Evolutionary conservation across 1,139 yeast genomes (phyloP), one percentile per base, ranked within the genome.

Genomic region (Nadsonia commutata): DNA sequence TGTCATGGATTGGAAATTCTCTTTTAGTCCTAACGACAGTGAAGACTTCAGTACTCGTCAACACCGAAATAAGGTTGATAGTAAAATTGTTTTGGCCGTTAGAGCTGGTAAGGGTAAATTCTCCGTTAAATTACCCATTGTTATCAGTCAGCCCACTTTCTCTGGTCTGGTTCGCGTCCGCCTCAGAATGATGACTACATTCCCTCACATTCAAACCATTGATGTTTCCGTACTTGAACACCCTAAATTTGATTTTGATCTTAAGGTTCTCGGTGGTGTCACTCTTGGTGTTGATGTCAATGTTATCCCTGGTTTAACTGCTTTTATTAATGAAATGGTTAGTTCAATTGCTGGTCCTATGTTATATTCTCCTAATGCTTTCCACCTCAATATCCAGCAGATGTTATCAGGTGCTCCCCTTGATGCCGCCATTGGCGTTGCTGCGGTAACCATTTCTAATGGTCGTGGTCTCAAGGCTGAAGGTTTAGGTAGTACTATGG

Each of bases 141-240:
- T 67, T 31, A 62, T 67, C 18, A 70, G 67, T 46, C 66, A 67
- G 46, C 63, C 55, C 76, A 80, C 51, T 68, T 88, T 52, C 78
- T 71, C 68, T 45, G 88, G 83, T 7, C 66, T 75, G 49, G 74
- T 80, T 45, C 76, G 96, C 60, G 74, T 90, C 44, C 74, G 96
- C 56, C 62, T 90, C 59, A 81, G 90, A 68, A 78, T 90, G 79
- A 88, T 84, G 80, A 62, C 85, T 2, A 71, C 85, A 4, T 86
- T 82, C 64, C 98, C 98, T 3, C 97, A 90, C 62, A 68, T 90
- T 49, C 94, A 90, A 61, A 86, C 95, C 1, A 78, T 86, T 18
- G 90, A 83, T 57, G 75, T 88, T 31, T 78, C 94, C 19, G 67
- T 90, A 53, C 65, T 86, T 60, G 90, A 84, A 48, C 79, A 94